phyloP scores from a whole-genome alignment of 352 stramenopile species.

The Phytophthora tubulina region DNA sequence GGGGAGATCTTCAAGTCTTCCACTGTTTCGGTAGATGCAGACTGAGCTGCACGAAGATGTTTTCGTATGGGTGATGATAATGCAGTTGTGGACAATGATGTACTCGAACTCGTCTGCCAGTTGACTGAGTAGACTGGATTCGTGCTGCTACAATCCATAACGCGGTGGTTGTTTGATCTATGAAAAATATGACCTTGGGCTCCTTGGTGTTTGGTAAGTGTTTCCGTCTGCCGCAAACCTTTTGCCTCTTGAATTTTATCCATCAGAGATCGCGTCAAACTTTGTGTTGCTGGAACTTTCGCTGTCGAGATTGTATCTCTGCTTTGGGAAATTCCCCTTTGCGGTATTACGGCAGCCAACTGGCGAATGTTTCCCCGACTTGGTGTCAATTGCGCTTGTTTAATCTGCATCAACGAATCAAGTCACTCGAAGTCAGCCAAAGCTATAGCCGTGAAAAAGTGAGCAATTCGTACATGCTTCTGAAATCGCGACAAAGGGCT shows the following conservation, averaged over 20 bases:
- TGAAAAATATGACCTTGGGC: not conserved
- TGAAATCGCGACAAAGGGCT: slow-evolving; percentile 61
- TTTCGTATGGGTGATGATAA: not conserved
- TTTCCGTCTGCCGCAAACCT: slow-evolving; percentile 18
- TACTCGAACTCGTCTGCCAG: not conserved
- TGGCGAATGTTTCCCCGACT: not conserved
- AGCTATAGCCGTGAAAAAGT: not conserved
- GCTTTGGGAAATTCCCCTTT: not conserved
- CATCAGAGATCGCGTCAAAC: slow-evolving; percentile 41
- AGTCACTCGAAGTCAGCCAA: slow-evolving; percentile 13
- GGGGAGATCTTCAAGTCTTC: not conserved
- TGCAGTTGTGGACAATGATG: not conserved
- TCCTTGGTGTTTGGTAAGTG: not conserved
- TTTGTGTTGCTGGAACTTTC: not conserved
- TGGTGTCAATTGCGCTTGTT: slow-evolving; percentile 3
- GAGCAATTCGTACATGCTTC: slow-evolving; percentile 40
- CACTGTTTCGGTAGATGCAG: not conserved
- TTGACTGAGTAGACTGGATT: not conserved
- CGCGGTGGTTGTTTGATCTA: not conserved
- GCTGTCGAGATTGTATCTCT: not conserved
- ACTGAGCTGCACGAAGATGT: not conserved
- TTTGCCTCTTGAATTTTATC: slow-evolving; percentile 58
- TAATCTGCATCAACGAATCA: slow-evolving; percentile 19
- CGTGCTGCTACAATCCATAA: not conserved
- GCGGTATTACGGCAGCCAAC: not conserved